phyloP scores from a whole-genome alignment of 1,139 yeast species.

The Hanseniaspora gamundiae region DNA sequence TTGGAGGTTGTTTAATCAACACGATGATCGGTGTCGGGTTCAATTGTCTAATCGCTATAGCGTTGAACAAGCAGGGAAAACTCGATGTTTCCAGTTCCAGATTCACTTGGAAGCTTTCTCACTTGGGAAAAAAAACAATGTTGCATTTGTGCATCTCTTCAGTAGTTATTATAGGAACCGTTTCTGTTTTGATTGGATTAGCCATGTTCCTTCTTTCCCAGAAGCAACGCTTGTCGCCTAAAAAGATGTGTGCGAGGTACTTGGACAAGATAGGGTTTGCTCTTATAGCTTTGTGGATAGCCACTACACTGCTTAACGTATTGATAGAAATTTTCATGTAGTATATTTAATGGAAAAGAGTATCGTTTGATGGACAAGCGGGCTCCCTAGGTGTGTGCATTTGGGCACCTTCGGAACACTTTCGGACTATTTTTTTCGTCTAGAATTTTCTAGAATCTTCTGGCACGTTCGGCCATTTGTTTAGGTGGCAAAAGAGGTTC shows the following conservation, averaged over 20 bases:
- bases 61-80: constrained; percentile 8
- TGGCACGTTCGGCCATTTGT: not conserved
- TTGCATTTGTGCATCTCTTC: constrained; percentile 5
- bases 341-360: not conserved
- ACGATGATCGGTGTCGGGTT: constrained; percentile 26
- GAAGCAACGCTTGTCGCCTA: not conserved
- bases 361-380: no score
- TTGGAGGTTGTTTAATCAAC: constrained; percentile 25
- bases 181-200: not conserved
- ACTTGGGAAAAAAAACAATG: not conserved
- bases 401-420: not conserved
- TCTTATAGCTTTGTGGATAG: constrained; percentile 2
- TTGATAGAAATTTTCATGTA: constrained; percentile 3
- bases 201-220: not conserved
- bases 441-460: not conserved
- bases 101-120: constrained; percentile 2
- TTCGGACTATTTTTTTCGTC: not conserved
- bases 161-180: not conserved
- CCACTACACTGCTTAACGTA: constrained; percentile 4
- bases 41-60: constrained; percentile 23
- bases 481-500: not conserved
- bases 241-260: not conserved
- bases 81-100: not conserved
- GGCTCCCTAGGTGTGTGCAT: no score
- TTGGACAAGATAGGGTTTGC: not conserved